Base-by-base conservation (phyloP, 1,284 basidiomycete species). In the Xerocomus cyaneibrunnescens region DNA sequence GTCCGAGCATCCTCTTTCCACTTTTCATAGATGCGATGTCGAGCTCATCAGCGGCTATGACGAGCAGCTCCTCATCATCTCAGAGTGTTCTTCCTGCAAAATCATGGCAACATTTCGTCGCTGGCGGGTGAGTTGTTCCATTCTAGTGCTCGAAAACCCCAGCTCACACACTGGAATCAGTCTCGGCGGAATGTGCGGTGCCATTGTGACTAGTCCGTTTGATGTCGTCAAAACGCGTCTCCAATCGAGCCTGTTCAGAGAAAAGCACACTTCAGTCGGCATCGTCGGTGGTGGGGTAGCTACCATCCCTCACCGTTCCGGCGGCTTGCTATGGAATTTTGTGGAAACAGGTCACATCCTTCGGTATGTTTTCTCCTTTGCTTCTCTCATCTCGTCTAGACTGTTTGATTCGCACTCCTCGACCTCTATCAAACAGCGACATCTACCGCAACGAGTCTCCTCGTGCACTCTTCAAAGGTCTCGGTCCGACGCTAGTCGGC, bases 181-280 rank as follows among this genome's bases (percentile, higher is more conserved):
- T 27, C 75, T 96, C 10, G 97, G 96, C 17, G 96, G 96, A 22
- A 98, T 99, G 95, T 93, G 93, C 65, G 97, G 96, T 39, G 94
- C 94, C 10, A 91, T 97, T 58, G 88, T 98, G 9, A 99, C 96
- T 0, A 94, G 93, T 32, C 96, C 96, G 0, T 94, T 99, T 61
- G 96, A 99, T 70, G 93, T 99, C 25, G 95, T 99, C 60, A 99
- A 99, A 74, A 99, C 97, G 25, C 86, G 96, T 5, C 76, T 99
- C 10, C 96, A 99, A 72, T 97, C 94, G 0, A 88, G 89, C 71
- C 74, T 98, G 35, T 98, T 95, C 70, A 77, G 78, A 42, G 79
- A 85, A 61, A 83, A 81, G 53, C 77, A 78, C 42, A 58, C 74
- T 7, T 73, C 76, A 7, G 69, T 74, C 19, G 72, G 76, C 17